Conservation (phyloP, 1,139 yeast species). For the Saccharomyces hybrid region DNA sequence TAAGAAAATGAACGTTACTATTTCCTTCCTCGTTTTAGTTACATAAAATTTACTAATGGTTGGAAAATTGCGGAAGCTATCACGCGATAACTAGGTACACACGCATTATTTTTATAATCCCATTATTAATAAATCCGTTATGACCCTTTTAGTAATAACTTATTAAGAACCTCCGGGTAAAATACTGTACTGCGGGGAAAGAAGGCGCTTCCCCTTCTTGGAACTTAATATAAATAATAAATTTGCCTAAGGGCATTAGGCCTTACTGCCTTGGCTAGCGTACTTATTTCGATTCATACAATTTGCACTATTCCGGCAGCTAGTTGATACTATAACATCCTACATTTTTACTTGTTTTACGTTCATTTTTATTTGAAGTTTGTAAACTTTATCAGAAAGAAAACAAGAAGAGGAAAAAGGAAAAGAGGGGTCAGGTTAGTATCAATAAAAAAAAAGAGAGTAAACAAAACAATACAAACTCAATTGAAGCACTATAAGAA, state of each 20-base stretch:
- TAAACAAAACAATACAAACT: background rate
- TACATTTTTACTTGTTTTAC: background rate
- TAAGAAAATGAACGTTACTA: background rate
- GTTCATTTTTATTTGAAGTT: background rate
- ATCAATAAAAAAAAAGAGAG: background rate
- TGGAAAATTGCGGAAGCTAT: background rate
- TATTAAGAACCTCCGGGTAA: background rate
- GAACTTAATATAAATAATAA: background rate
- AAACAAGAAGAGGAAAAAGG: background rate
- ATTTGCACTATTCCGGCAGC: background rate
- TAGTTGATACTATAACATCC: background rate
- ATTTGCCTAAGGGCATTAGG: background rate
- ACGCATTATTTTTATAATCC: background rate
- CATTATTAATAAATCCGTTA: background rate
- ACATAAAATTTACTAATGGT: too few species aligned
- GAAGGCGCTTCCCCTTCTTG: background rate
- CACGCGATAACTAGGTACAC: background rate
- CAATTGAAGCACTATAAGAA: conserved; percentile 17
- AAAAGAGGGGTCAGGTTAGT: background rate
- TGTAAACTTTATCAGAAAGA: background rate
- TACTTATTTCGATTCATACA: background rate
- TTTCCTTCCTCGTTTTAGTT: too few species aligned
- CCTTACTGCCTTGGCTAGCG: background rate
- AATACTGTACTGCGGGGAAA: background rate
- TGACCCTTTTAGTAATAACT: background rate